Evolutionary conservation across 2,329 filamentous ascomycete genomes (phyloP), one percentile per base, ranked within the genome.

Genomic region (Penicillium sp.): DNA sequence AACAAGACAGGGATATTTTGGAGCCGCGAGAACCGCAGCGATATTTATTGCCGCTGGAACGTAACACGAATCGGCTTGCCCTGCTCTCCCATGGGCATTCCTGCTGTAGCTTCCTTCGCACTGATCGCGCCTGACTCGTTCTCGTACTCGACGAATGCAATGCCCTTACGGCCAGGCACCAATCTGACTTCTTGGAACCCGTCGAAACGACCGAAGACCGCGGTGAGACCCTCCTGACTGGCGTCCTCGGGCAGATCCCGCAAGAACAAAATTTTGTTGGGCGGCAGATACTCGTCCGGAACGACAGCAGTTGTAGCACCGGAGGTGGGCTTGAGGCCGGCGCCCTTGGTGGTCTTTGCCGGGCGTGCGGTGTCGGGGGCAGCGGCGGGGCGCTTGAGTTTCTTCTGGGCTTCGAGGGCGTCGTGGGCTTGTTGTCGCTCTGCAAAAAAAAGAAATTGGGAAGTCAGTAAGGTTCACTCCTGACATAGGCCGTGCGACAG

Each of bases 121-220:
- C 85, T 87, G 64, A 96, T 96, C 25, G 94, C 92, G 38, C 90
- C 91, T 43, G 86, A 81, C 75, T 97, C 91, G 60, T 84, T 86
- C 65, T 96, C 90, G 75, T 97, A 99, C 73, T 99, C 94, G 54
- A 96, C 90, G 71, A 99, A 99, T 0, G 91, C 94, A 71, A 99
- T 92, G 3, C 90, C 90, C 58, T 84, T 87, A 46, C 92, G 81
- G 27, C 90, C 89, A 5, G 92, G 92, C 41, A 97, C 92, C 69
- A 90, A 74, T 65, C 94, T 85, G 41, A 96, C 89, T 76, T 99
- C 94, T 69, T 87, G 88, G 79, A 99, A 96, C 24, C 92, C 92
- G 57, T 95, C 89, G 76, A 95, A 99, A 44, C 88, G 86, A 45
- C 85, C 84, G 74, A 97, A 99, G 56, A 97, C 85, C 28, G 81